Evolutionary conservation across 2,329 filamentous ascomycete genomes (phyloP), one percentile per base, ranked within the genome.

Genomic region (Pseudopyricularia cyperi): DNA sequence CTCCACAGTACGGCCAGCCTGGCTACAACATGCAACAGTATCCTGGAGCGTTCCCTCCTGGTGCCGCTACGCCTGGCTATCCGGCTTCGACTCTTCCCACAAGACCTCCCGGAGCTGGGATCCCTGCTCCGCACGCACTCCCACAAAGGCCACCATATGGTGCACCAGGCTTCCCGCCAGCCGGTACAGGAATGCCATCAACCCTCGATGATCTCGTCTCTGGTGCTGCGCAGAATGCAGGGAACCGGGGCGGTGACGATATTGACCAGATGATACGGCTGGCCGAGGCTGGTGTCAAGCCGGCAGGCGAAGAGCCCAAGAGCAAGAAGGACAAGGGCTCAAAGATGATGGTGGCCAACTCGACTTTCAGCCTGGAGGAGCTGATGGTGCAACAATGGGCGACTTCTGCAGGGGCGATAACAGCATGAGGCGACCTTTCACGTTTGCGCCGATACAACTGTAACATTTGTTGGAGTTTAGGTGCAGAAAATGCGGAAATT

Each of bases 321-420:
- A 59, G 57, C 28, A 60, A 80, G 55, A 85, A 83, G 66, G 77
- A 65, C 48, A 67, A 68, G 60, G 58, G 60, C n/a, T 59, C 74
- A 53, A 77, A 79, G 64, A 83, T 95, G 77, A 74, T 95, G 30
- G 95, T 93, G 70, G 82, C 82, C 56, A 87, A 94, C 63, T 81
- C 85, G 50, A 83, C 85, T 54, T 71, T 82, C 61, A 93, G 87
- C 61, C 87, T 89, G 2, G 90, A 96, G 71, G 90, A 95, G 75
- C 88, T 83, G 69, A 89, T 95, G 87, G 85, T 88, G 28, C 70
- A 72, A 26, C 39, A 44, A 44, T 44, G 39, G 39, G 24, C 39
- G 24, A 44, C 39, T 19, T 44, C 39, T 7, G 12, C 39, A 15
- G 39, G 39, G 4, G 39, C 39, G 39, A 44, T 44, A 44, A 24